These are phyloP conservation scores for Poronia punctata DNA, from an alignment of 495 filamentous ascomycete genomes.

Conservation along the genomic window DNA sequence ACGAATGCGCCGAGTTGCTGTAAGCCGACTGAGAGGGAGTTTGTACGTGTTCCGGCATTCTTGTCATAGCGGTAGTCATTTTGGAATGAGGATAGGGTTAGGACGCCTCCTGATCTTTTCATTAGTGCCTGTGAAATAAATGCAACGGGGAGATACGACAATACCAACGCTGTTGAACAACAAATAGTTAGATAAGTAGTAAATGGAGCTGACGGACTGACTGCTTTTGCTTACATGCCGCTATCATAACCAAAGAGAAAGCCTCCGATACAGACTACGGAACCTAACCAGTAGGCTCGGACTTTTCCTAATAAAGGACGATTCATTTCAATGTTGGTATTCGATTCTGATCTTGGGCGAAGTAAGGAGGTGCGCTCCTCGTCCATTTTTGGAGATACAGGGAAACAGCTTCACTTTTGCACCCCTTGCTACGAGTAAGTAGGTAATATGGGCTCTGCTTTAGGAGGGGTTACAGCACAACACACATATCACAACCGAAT, in stretches of 20 bases:
- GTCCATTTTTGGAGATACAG: no score
- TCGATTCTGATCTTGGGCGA: no score
- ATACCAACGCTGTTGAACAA: no score
- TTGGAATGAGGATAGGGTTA: constrained; percentile 24
- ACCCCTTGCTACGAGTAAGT: no score
- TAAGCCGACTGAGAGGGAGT: constrained; percentile 20
- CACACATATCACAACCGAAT: no score
- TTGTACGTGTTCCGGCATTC: constrained; percentile 15
- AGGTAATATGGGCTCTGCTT: no score
- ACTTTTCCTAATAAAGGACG: constrained; percentile 26
- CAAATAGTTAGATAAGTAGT: no score
- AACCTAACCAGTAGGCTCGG: constrained; percentile 49
- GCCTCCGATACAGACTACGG: constrained; percentile 36
- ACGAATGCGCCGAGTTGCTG: constrained; percentile 28
- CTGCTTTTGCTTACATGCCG: constrained; percentile 35
- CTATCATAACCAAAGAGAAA: constrained; percentile 36
- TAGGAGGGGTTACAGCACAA: no score
- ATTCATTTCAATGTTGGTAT: constrained; percentile 28
- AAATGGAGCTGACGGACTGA: no score
- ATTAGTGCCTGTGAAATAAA: no score
- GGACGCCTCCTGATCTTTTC: constrained; percentile 39
- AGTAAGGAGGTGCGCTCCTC: constrained; percentile 11
- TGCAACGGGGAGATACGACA: no score
- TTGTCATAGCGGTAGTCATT: constrained; percentile 26
- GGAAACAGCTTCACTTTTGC: no score